Percentiles rank a stretch among this genome's conserved stretches.
Conservation (phyloP, 192 early-diverging fungal species). For the Physocladia obscura region DNA sequence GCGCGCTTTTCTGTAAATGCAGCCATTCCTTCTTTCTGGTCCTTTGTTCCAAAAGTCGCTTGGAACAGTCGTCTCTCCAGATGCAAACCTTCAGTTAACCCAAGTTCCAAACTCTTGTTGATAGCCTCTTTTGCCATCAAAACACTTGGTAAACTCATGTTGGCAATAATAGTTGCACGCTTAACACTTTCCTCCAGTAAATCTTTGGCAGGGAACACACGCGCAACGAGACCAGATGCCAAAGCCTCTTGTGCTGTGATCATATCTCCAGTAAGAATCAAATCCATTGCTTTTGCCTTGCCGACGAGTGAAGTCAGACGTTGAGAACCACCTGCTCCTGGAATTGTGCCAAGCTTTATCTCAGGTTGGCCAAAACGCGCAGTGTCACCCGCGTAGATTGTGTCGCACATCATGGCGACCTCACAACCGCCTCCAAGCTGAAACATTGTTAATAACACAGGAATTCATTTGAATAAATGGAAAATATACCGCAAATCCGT, state of each 20-base stretch:
- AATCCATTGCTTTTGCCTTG: constrained; percentile 98
- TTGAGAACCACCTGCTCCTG: constrained; percentile 70
- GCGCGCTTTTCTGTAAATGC: constrained; percentile 93
- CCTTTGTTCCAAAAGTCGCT: constrained; percentile 82
- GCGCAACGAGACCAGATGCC: constrained; percentile 79
- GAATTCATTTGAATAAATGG: too few species aligned
- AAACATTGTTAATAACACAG: constrained; percentile 6
- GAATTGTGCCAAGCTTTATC: constrained; percentile 97
- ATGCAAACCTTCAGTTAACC: constrained; percentile 77
- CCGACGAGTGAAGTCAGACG: constrained; percentile 86
- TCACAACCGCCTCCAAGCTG: constrained; percentile 97
- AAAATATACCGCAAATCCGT: constrained; percentile 90
- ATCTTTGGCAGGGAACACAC: constrained; percentile 80
- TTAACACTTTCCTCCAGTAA: constrained; percentile 88
- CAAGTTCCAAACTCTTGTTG: constrained; percentile 88
- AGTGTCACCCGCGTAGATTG: constrained; percentile 97
- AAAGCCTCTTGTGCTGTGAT: constrained; percentile 83
- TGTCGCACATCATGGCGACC: constrained; percentile 97
- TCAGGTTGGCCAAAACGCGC: constrained; percentile 98
- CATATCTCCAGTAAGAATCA: constrained; percentile 87
- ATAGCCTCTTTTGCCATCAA: constrained; percentile 97
- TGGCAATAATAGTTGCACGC: constrained; percentile 83
- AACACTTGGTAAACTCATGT: constrained; percentile 78
- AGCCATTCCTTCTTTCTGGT: constrained; percentile 95
- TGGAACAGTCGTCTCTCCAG: constrained; percentile 97